Evolutionary conservation across 768 basidiomycete species (phyloP).

Genomic region (Termitomyces sp.): DNA sequence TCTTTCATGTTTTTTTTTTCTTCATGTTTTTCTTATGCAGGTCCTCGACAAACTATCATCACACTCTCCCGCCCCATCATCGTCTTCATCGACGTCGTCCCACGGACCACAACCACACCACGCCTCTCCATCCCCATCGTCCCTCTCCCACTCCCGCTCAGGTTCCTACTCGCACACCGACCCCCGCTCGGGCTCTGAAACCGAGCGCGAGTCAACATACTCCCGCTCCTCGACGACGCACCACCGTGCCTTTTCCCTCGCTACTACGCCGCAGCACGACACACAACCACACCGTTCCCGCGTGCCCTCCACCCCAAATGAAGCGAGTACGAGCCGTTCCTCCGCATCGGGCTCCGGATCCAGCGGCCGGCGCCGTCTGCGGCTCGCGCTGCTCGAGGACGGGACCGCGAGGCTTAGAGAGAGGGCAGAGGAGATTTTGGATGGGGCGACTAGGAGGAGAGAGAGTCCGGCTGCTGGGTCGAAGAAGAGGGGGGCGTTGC

Average conservation of each 20-base stretch:
- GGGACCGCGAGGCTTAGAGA: slow-evolving; percentile 14
- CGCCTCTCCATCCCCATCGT: slow-evolving; percentile 26
- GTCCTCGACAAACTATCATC: slow-evolving; percentile 60
- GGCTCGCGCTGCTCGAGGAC: slow-evolving; percentile 1
- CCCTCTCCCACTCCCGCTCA: slow-evolving; percentile 21
- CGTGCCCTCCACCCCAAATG: slow-evolving; percentile 42
- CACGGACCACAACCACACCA: slow-evolving; percentile 27
- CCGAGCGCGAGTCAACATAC: slow-evolving; percentile 60
- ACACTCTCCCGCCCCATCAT: slow-evolving; percentile 45
- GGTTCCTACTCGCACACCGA: slow-evolving; percentile 5
- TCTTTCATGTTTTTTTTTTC: slow-evolving; percentile 11
- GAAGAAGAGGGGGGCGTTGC: slow-evolving; percentile 38
- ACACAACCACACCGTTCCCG: slow-evolving; percentile 28
- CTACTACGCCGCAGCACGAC: neutral
- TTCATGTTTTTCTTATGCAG: slow-evolving; percentile 20
- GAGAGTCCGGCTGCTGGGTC: slow-evolving; percentile 20
- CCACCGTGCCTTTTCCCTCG: slow-evolving; percentile 7
- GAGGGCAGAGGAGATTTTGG: slow-evolving; percentile 22
- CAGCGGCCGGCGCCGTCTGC: slow-evolving; percentile 10
- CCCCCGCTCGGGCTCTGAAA: slow-evolving; percentile 72
- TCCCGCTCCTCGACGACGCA: slow-evolving; percentile 1
- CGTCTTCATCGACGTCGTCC: slow-evolving; percentile 39
- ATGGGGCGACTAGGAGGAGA: slow-evolving; percentile 44
- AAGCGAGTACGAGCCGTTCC: neutral
- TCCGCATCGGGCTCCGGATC: slow-evolving; percentile 1